These are phyloP conservation scores for Onygenales sp. DNA, from an alignment of 2,329 filamentous ascomycete species.

Conservation along the genomic window DNA sequence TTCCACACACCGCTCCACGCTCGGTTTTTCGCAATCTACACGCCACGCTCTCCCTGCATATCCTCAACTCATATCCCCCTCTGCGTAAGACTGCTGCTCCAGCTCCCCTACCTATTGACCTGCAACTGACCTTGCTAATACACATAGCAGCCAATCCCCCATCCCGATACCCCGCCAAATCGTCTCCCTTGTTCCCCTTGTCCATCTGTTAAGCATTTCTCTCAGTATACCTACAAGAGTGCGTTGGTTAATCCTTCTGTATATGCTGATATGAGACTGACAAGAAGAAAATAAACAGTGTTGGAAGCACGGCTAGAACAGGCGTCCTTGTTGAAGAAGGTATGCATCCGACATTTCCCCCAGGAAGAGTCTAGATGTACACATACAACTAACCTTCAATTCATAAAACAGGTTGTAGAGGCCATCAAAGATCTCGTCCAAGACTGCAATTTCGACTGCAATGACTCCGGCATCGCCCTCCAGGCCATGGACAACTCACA, in stretches of 20 bases:
- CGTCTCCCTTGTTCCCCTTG: background rate
- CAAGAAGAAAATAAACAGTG: conserved; percentile 42
- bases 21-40: background rate
- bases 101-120: background rate
- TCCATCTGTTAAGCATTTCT: background rate
- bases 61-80: background rate
- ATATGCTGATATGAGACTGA: background rate
- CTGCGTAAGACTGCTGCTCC: background rate
- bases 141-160: background rate
- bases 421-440: conserved; percentile 99
- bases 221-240: conserved; percentile 18
- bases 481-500: conserved; percentile 99
- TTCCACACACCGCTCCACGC: background rate
- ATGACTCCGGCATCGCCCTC: conserved; percentile 95
- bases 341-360: conserved; percentile 32
- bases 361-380: background rate
- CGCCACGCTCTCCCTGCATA: background rate
- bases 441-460: conserved; percentile 99
- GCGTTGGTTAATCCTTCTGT: conserved; percentile 9
- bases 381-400: conserved; percentile 6
- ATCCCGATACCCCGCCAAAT: background rate
- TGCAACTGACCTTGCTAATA: background rate
- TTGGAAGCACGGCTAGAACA: conserved; percentile 97
- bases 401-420: conserved; percentile 67
- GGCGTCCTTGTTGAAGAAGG: conserved; percentile 91